Percentiles rank a stretch among this genome's conserved stretches.
Evolutionary conservation across 306 rosid species (phyloP).

Genomic region (Gastrolobium villosum): DNA sequence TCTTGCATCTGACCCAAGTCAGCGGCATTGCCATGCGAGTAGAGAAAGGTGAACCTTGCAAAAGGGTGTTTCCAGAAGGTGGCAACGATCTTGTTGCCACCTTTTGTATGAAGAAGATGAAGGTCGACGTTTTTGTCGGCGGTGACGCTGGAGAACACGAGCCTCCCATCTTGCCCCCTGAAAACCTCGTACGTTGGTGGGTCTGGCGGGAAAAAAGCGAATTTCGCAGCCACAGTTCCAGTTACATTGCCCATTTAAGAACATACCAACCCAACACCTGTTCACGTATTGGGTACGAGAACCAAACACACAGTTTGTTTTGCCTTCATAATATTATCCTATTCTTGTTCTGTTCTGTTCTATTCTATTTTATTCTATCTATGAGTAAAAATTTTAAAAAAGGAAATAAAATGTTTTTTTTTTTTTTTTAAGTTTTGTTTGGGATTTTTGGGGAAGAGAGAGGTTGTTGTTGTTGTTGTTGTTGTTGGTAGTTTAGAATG

Average conservation of each 20-base stretch:
- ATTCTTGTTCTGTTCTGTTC: too few relatives aligned
- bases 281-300: too few relatives aligned
- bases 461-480: neutral
- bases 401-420: too few relatives aligned
- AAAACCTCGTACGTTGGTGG: conserved; percentile 73
- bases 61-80: conserved; percentile 73
- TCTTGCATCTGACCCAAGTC: conserved; percentile 80
- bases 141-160: conserved; percentile 62
- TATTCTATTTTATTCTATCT: too few relatives aligned
- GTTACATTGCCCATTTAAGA: conserved; percentile 76
- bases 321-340: too few relatives aligned
- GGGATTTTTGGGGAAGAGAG: neutral
- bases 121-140: conserved; percentile 61
- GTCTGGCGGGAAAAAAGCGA: conserved; percentile 87
- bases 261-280: too few relatives aligned
- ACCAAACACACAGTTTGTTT: too few relatives aligned
- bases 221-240: conserved; percentile 73
- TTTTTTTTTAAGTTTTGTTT: too few relatives aligned
- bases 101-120: conserved; percentile 65
- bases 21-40: conserved; percentile 69
- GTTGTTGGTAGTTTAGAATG: neutral
- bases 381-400: too few relatives aligned
- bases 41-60: conserved; percentile 73
- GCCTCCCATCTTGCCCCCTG: conserved; percentile 55
- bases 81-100: conserved; percentile 71